A percentile compares a stretch with the other conserved stretches of the same genome.
Conservation (phyloP, 306 rosid species). For the Ormosia emarginata region DNA sequence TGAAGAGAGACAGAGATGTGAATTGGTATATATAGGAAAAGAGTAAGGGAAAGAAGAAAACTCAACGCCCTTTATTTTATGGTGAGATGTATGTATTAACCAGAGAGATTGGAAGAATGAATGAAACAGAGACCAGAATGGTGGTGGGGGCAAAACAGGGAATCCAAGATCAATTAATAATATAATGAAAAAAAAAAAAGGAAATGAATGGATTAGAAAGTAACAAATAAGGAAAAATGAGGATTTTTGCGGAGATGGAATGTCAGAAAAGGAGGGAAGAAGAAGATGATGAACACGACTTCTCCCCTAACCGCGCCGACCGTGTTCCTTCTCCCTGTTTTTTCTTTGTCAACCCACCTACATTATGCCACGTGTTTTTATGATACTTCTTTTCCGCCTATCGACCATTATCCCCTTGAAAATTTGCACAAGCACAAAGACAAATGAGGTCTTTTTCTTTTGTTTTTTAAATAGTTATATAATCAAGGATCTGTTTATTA, state of each 20-base stretch:
- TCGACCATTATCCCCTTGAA: conserved; percentile 2
- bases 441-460: neutral
- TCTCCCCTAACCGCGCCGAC: conserved; percentile 37
- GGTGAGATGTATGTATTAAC: conserved; percentile 29
- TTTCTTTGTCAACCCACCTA: conserved; percentile 24
- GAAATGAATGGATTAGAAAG: neutral
- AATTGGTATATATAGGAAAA: neutral
- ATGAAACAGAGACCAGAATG: conserved; percentile 40
- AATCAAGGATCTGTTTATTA: too few relatives aligned
- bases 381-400: neutral
- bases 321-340: neutral
- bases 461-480: too few relatives aligned
- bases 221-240: neutral
- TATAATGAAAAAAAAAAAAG: neutral
- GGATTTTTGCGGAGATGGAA: conserved; percentile 32
- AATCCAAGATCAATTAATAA: neutral
- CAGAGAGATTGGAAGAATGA: neutral
- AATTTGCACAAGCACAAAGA: neutral
- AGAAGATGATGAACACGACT: conserved; percentile 25
- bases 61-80: conserved; percentile 1
- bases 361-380: conserved; percentile 30
- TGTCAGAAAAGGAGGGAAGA: conserved; percentile 42
- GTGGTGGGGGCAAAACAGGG: conserved; percentile 39
- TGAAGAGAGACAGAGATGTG: conserved; percentile 19
- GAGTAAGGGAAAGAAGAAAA: neutral